These are phyloP conservation scores for Dipteronia dyeriana DNA, from an alignment of 345 rosid genomes.

Conservation along the genomic window DNA sequence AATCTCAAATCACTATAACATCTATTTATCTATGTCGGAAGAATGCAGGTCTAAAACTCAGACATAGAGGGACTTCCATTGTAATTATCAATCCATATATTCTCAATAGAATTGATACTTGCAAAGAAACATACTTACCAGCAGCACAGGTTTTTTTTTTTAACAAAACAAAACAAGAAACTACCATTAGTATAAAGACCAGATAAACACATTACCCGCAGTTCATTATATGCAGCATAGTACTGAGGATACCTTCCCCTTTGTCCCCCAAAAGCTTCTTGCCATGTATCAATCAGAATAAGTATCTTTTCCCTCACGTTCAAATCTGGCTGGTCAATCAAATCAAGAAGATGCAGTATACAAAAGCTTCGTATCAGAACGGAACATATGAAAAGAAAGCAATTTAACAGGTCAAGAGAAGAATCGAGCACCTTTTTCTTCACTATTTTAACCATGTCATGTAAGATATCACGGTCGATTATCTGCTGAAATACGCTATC, in stretches of 20 bases:
- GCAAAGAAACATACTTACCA: background rate
- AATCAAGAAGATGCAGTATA: conserved; percentile 9
- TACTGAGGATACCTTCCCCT: conserved; percentile 87
- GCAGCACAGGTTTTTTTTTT: background rate
- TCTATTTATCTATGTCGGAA: background rate
- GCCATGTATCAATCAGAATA: conserved; percentile 62
- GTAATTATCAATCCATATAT: background rate
- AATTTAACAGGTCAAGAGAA: conserved; percentile 9
- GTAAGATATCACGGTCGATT: conserved; percentile 86
- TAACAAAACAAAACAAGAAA: background rate
- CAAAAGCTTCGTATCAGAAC: conserved; percentile 1
- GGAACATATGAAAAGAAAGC: conserved; percentile 17
- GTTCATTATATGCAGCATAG: conserved; percentile 80
- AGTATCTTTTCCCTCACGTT: conserved; percentile 93
- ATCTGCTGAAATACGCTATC: conserved; percentile 85
- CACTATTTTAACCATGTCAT: conserved; percentile 95
- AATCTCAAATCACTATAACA: background rate
- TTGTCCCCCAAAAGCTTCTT: conserved; percentile 85
- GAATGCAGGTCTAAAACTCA: background rate
- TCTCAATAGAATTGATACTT: background rate
- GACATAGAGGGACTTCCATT: background rate
- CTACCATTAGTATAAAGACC: background rate
- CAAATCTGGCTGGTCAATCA: conserved; percentile 80
- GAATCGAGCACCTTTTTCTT: conserved; percentile 80
- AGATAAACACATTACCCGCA: conserved; percentile 54